A percentile compares a stretch with the other conserved stretches of the same genome.
Conservation (phyloP, 2,329 filamentous ascomycete species). For the Nigrograna mackinnonii region DNA sequence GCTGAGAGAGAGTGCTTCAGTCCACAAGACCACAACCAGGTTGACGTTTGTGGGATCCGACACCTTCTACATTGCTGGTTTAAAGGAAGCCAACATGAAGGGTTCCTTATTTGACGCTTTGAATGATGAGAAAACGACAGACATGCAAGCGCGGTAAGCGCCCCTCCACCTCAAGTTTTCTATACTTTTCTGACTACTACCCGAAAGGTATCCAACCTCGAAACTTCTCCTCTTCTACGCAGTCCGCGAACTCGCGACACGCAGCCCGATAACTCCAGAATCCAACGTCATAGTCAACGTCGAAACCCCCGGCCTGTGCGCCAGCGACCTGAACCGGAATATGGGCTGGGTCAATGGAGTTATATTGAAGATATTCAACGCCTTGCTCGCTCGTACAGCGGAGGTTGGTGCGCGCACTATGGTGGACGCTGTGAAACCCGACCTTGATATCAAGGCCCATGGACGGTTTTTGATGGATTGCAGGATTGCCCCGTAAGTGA, state of each 20-base stretch:
- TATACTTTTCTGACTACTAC: conserved; percentile 1
- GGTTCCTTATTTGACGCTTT: conserved; percentile 24
- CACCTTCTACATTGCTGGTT: conserved; percentile 23
- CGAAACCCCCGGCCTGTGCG: conserved; percentile 31
- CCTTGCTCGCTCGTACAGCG: conserved; percentile 17
- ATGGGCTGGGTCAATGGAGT: conserved; percentile 2
- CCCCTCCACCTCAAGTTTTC: not conserved
- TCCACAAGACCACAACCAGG: conserved; percentile 13
- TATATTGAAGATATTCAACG: conserved; percentile 4
- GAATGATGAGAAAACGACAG: conserved; percentile 9
- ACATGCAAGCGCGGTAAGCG: conserved; percentile 19
- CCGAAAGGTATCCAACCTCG: conserved; percentile 21
- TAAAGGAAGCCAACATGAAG: conserved; percentile 15
- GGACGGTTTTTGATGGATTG: conserved; percentile 24
- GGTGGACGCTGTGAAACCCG: conserved; percentile 18
- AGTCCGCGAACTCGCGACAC: conserved; percentile 22
- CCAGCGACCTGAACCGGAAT: conserved; percentile 25
- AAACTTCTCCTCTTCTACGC: conserved; percentile 31
- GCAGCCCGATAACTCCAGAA: conserved; percentile 14
- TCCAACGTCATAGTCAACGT: conserved; percentile 30
- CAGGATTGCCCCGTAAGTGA: conserved; percentile 16
- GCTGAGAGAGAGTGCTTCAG: conserved; percentile 20
- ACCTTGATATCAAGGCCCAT: conserved; percentile 17
- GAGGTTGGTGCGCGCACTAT: conserved; percentile 24
- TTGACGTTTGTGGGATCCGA: conserved; percentile 33